Evolutionary conservation across 2,329 filamentous ascomycete species (phyloP).

Genomic region (Colletotrichum sp.): DNA sequence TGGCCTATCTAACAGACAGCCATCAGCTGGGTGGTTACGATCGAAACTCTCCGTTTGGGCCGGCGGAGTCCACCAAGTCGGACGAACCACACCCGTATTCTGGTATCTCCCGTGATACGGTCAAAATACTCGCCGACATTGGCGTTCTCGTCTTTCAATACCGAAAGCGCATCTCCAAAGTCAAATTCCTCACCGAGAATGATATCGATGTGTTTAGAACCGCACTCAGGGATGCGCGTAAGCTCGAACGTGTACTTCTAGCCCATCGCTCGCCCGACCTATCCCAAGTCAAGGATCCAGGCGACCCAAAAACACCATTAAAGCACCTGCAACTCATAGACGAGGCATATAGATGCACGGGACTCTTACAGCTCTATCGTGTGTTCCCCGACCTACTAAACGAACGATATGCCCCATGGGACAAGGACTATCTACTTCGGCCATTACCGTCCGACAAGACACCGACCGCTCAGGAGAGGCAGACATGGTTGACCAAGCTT

Average conservation of each 20-base stretch:
- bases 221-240: constrained; percentile 15
- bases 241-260: constrained; percentile 19
- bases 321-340: constrained; percentile 22
- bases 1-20: constrained; percentile 25
- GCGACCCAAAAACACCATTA: constrained; percentile 19
- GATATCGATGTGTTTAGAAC: constrained; percentile 22
- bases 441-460: not conserved
- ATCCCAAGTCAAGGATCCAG: constrained; percentile 18
- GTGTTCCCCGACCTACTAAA: constrained; percentile 26
- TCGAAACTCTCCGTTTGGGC: not conserved
- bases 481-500: constrained; percentile 22
- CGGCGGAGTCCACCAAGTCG: not conserved
- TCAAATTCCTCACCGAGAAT: constrained; percentile 22
- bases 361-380: constrained; percentile 24
- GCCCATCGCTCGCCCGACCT: constrained; percentile 1
- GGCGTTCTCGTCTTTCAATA: constrained; percentile 24
- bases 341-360: constrained; percentile 23
- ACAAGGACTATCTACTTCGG: not conserved
- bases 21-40: not conserved
- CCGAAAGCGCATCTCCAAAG: constrained; percentile 19
- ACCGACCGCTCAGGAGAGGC: constrained; percentile 15
- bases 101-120: constrained; percentile 21
- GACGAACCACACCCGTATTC: constrained; percentile 23
- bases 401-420: constrained; percentile 21
- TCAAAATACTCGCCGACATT: constrained; percentile 18